phyloP scores from a whole-genome alignment of 2,329 filamentous ascomycete species.

The Davidsoniella virescens region DNA sequence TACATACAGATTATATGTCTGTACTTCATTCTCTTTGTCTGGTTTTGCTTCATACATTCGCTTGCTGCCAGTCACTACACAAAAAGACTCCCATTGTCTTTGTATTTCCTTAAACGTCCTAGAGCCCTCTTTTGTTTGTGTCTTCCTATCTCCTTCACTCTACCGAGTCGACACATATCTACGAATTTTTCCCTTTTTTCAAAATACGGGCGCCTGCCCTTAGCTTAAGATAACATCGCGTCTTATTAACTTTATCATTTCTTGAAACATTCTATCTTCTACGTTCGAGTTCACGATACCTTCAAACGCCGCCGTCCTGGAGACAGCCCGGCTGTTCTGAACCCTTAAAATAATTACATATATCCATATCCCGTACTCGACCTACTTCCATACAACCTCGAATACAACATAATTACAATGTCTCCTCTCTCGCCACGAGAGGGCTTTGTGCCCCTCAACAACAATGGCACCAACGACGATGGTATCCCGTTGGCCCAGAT shows the following conservation, averaged over 20 bases:
- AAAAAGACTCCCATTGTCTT: no score
- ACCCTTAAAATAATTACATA: constrained; percentile 1
- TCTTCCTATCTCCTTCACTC: no score
- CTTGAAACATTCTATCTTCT: no score
- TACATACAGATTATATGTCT: not conserved
- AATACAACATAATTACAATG: not conserved
- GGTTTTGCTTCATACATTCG: not conserved
- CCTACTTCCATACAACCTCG: not conserved
- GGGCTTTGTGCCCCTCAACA: constrained; percentile 29
- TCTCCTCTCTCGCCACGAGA: constrained; percentile 22
- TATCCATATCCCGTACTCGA: not conserved
- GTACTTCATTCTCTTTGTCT: constrained; percentile 3
- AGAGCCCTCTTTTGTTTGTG: no score
- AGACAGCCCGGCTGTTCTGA: no score
- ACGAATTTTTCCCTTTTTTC: no score
- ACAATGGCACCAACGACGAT: constrained; percentile 20
- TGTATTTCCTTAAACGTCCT: no score
- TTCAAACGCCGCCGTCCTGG: no score
- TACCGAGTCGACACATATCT: no score
- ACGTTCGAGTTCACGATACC: no score
- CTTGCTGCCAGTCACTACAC: no score
- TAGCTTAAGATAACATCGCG: not conserved
- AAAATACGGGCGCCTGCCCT: not conserved
- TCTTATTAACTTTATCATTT: not conserved
- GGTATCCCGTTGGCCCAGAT: constrained; percentile 41